Conservation (phyloP, 306 rosid species). For the Cucumis melo region DNA sequence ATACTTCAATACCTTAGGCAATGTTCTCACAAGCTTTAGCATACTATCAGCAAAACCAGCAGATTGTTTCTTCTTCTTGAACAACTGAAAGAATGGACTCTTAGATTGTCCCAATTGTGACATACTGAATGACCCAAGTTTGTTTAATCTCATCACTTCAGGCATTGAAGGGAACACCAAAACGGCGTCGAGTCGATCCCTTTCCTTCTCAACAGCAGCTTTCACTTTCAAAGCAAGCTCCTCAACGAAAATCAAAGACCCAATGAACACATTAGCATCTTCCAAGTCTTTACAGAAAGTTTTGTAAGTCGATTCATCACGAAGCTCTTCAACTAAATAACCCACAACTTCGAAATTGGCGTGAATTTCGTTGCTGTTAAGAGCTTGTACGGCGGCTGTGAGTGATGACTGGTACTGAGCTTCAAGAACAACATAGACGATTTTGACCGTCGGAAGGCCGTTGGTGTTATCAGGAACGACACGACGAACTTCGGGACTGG, state of each 20-base stretch:
- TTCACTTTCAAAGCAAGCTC: constrained; percentile 85
- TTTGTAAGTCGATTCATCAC: constrained; percentile 37
- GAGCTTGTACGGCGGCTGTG: constrained; percentile 61
- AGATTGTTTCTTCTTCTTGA: constrained; percentile 67
- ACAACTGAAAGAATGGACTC: constrained; percentile 79
- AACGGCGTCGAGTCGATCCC: constrained; percentile 90
- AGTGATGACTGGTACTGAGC: constrained; percentile 96
- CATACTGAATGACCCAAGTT: constrained; percentile 82
- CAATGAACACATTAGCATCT: constrained; percentile 84
- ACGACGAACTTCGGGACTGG: constrained; percentile 81
- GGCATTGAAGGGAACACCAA: constrained; percentile 99
- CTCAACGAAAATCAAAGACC: constrained; percentile 87
- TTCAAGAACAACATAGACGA: constrained; percentile 84
- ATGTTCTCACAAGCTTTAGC: constrained; percentile 91
- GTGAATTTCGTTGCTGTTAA: constrained; percentile 30
- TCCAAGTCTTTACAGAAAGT: constrained; percentile 68
- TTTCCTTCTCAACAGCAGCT: constrained; percentile 71
- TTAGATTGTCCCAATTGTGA: constrained; percentile 90
- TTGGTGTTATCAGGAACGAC: constrained; percentile 52
- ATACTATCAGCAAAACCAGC: constrained; percentile 95
- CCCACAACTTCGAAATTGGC: constrained; percentile 83
- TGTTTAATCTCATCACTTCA: constrained; percentile 91
- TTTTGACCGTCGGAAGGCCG: constrained; percentile 57
- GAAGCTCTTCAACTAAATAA: constrained; percentile 89
- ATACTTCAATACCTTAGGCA: constrained; percentile 93